phyloP scores from a whole-genome alignment of 495 filamentous ascomycete genomes.

The Geopyxis carbonaria region DNA sequence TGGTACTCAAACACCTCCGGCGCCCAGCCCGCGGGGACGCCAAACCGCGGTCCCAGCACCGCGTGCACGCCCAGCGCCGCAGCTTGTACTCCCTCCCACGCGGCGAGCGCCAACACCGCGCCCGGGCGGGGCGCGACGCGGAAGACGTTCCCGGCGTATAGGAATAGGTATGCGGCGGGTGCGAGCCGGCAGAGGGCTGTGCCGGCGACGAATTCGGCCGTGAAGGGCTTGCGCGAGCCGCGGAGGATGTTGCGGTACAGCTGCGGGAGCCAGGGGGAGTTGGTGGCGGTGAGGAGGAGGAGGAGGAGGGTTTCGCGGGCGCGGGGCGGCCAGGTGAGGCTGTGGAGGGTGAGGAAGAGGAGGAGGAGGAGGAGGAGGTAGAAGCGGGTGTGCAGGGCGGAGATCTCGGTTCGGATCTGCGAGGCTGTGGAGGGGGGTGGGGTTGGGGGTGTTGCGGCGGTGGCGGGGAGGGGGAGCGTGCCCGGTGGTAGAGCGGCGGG shows the following conservation, averaged over 20 bases:
- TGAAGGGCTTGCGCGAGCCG: slow-evolving; percentile 73
- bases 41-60: slow-evolving; percentile 68
- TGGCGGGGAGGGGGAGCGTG: slow-evolving; percentile 45
- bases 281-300: slow-evolving; percentile 47
- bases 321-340: slow-evolving; percentile 54
- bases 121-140: slow-evolving; percentile 54
- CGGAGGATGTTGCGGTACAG: slow-evolving; percentile 78
- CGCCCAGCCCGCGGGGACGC: slow-evolving; percentile 34
- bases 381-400: slow-evolving; percentile 63
- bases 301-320: slow-evolving; percentile 56
- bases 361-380: slow-evolving; percentile 51
- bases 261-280: slow-evolving; percentile 85
- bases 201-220: slow-evolving; percentile 75
- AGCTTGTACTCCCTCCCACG: slow-evolving; percentile 89
- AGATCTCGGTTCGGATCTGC: slow-evolving; percentile 40
- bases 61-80: slow-evolving; percentile 62
- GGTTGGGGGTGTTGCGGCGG: slow-evolving; percentile 51
- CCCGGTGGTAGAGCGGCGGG: slow-evolving; percentile 22
- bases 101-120: slow-evolving; percentile 43
- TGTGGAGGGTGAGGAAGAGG: slow-evolving; percentile 58
- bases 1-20: slow-evolving; percentile 89
- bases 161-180: slow-evolving; percentile 71
- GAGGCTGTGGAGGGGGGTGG: slow-evolving; percentile 33
- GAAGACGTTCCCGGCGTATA: slow-evolving; percentile 54
- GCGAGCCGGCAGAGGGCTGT: slow-evolving; percentile 58